A percentile compares a stretch with the other conserved stretches of the same genome.
These are phyloP conservation scores for Sporothrix humicola DNA, from an alignment of 2,329 filamentous ascomycete genomes.

Conservation along the genomic window DNA sequence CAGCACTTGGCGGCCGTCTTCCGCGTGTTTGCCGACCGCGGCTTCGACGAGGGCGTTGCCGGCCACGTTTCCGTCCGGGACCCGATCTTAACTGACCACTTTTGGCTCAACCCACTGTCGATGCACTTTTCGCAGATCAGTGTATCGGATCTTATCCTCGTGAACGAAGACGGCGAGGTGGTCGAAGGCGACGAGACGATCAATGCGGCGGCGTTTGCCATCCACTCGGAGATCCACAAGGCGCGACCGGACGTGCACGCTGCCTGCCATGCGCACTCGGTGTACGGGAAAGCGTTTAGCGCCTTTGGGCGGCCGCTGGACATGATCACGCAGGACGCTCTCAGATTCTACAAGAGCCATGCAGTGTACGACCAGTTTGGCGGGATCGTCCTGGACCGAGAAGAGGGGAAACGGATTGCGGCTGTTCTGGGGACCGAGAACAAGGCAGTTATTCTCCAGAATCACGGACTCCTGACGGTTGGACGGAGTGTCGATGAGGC, in stretches of 20 bases:
- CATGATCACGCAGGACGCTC: conserved; percentile 71
- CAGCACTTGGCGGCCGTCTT: conserved; percentile 64
- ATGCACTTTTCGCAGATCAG: conserved; percentile 69
- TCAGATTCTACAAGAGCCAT: conserved; percentile 69
- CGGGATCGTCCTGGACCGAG: conserved; percentile 59
- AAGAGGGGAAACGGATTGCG: conserved; percentile 70
- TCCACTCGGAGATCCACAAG: conserved; percentile 70
- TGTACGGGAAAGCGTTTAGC: conserved; percentile 70
- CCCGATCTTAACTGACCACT: conserved; percentile 39
- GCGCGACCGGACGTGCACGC: conserved; percentile 68
- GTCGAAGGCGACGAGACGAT: conserved; percentile 66
- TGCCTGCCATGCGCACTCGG: conserved; percentile 70
- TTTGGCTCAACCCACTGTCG: conserved; percentile 61
- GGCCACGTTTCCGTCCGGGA: conserved; percentile 62
- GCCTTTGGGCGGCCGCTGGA: conserved; percentile 67
- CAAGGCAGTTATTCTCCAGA: conserved; percentile 68
- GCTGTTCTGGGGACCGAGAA: conserved; percentile 59
- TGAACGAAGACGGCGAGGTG: conserved; percentile 65
- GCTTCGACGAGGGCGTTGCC: conserved; percentile 65
- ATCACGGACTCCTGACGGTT: conserved; percentile 73
- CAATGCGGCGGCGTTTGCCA: conserved; percentile 72
- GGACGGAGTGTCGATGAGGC: conserved; percentile 75
- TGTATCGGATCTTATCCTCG: conserved; percentile 72
- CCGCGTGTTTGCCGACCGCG: conserved; percentile 64
- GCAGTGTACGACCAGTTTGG: conserved; percentile 65